Conservation (phyloP, 345 rosid genomes). For the Rhizophora apiculata region DNA sequence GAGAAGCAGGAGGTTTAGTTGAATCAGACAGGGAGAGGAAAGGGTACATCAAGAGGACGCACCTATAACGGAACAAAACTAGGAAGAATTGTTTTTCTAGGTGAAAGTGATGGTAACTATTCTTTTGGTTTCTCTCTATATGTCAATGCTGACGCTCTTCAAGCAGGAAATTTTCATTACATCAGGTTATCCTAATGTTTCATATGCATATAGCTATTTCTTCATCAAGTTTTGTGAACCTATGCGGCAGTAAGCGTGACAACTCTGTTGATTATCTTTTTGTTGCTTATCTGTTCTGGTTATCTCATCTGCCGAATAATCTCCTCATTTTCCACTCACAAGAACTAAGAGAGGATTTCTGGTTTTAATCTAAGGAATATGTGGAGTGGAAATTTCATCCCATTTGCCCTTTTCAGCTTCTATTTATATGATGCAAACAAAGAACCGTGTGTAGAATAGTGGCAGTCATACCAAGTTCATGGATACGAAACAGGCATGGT, state of each 20-base stretch:
- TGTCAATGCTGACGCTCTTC: slow-evolving; percentile 11
- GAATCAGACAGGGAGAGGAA: slow-evolving; percentile 1
- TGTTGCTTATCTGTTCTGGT: too few relatives aligned
- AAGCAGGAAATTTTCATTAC: not conserved
- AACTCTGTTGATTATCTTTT: too few relatives aligned
- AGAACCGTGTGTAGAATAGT: too few relatives aligned
- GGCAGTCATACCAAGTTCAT: too few relatives aligned
- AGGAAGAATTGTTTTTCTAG: slow-evolving; percentile 7
- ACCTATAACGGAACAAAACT: slow-evolving; percentile 7
- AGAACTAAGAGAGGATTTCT: not conserved
- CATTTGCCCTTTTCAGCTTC: not conserved
- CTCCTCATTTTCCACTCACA: slow-evolving; percentile 15
- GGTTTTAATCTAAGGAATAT: not conserved
- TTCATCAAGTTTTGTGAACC: not conserved
- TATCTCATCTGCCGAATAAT: not conserved
- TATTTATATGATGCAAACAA: not conserved
- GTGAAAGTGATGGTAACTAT: slow-evolving; percentile 18
- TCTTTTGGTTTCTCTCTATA: slow-evolving; percentile 17
- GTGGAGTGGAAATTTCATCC: not conserved
- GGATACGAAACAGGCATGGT: too few relatives aligned
- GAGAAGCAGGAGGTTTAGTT: too few relatives aligned
- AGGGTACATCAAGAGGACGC: not conserved
- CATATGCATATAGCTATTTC: not conserved
- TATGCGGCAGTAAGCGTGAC: not conserved
- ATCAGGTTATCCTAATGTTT: slow-evolving; percentile 1